Conservation (phyloP, 345 rosid genomes). For the Sonneratia alba region DNA sequence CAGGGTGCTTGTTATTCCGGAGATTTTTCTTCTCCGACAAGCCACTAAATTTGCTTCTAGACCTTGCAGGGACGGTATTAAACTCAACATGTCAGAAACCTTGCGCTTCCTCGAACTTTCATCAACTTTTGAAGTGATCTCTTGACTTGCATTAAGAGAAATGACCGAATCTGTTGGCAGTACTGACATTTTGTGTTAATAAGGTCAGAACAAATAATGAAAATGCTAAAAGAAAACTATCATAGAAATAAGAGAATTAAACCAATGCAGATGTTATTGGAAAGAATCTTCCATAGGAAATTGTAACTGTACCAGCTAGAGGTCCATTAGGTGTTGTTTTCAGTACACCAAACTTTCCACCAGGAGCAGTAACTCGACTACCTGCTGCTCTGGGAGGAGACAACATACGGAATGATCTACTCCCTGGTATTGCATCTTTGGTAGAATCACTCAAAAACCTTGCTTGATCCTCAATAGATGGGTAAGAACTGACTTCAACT, state of each 20-base stretch:
- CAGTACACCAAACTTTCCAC: conserved; percentile 38
- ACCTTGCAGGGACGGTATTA: conserved; percentile 72
- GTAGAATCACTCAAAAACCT: conserved; percentile 29
- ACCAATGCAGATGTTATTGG: conserved; percentile 11
- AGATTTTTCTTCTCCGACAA: conserved; percentile 44
- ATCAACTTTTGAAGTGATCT: conserved; percentile 32
- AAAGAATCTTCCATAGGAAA: conserved; percentile 70
- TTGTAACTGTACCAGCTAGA: conserved; percentile 37
- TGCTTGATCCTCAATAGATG: conserved; percentile 37
- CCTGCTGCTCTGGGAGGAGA: conserved; percentile 48
- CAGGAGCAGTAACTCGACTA: conserved; percentile 33
- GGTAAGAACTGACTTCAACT: conserved; percentile 27
- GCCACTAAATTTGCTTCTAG: conserved; percentile 28
- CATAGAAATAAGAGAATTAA: neutral
- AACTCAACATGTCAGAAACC: conserved; percentile 55
- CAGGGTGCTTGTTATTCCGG: conserved; percentile 23
- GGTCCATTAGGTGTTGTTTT: conserved; percentile 28
- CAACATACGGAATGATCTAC: conserved; percentile 36
- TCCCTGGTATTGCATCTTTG: conserved; percentile 29
- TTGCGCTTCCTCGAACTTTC: conserved; percentile 55
- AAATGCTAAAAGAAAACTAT: conserved; percentile 6
- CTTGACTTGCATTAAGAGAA: conserved; percentile 27
- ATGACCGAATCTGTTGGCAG: conserved; percentile 34
- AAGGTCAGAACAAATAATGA: conserved; percentile 18
- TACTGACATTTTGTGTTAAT: conserved; percentile 34